A percentile compares a stretch with the other conserved stretches of the same genome.
phyloP scores from a whole-genome alignment of 148 eudicot genomes.

The Camellia lanceoleosa region DNA sequence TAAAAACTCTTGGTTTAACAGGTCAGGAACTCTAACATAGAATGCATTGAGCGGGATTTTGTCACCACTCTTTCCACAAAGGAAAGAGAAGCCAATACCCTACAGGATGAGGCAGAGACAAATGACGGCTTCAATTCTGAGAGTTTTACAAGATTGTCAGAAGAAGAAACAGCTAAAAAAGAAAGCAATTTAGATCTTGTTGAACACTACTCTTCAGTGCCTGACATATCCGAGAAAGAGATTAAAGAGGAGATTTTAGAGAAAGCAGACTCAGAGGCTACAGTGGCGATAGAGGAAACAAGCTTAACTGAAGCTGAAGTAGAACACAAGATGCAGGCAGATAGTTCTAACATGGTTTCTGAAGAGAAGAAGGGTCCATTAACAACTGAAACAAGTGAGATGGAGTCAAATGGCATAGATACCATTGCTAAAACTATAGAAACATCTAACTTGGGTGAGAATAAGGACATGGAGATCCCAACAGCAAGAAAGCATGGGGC shows the following conservation, averaged over 20 bases:
- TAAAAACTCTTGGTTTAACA: background rate
- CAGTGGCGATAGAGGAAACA: background rate
- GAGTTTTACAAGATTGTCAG: background rate
- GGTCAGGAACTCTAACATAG: background rate
- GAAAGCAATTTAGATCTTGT: background rate
- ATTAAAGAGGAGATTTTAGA: background rate
- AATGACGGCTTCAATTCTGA: background rate
- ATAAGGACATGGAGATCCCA: background rate
- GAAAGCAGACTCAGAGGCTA: background rate
- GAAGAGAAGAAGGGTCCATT: constrained; percentile 5
- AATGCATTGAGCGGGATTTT: constrained; percentile 6
- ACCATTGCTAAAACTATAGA: background rate
- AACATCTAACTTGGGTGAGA: background rate
- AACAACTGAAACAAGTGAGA: constrained; percentile 8
- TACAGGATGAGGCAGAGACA: constrained; percentile 11
- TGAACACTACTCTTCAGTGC: background rate
- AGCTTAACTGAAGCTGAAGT: background rate
- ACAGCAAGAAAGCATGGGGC: constrained; percentile 7
- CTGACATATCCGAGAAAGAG: constrained; percentile 5
- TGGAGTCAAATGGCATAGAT: background rate
- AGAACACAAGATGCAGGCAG: background rate
- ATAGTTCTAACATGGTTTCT: constrained; percentile 1
- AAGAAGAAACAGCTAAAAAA: constrained; percentile 1
- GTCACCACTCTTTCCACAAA: background rate
- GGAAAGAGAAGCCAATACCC: background rate